Evolutionary conservation across 2,329 filamentous ascomycete species (phyloP).

Genomic region (Akanthomyces lecanii): DNA sequence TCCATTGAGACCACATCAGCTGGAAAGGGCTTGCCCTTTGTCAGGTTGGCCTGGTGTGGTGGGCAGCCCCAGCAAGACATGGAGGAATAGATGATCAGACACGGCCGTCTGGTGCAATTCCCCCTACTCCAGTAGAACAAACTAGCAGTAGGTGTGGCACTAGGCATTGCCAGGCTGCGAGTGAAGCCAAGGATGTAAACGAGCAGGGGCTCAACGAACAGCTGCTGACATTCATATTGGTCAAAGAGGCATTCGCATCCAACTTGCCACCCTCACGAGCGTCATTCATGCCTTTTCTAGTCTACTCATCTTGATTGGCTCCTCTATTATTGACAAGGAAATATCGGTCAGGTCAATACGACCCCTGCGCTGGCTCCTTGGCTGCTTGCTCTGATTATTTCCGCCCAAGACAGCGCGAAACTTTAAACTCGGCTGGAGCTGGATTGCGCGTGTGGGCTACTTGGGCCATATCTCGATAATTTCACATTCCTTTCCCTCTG

Average conservation of each 20-base stretch:
- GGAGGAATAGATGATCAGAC: not conserved
- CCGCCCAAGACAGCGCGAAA: constrained; percentile 4
- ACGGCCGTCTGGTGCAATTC: not conserved
- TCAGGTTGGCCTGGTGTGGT: constrained; percentile 7
- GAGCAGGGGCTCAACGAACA: not conserved
- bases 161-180: not conserved
- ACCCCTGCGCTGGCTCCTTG: not conserved
- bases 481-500: constrained; percentile 2
- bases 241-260: not conserved
- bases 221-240: not conserved
- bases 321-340: not conserved
- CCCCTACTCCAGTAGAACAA: not conserved
- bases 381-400: not conserved
- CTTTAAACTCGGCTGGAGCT: constrained; percentile 6
- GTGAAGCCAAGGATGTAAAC: not conserved
- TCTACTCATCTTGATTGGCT: not conserved
- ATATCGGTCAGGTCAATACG: not conserved
- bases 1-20: not conserved
- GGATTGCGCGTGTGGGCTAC: not conserved
- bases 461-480: not conserved
- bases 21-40: not conserved
- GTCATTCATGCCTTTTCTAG: not conserved
- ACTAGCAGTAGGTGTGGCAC: not conserved
- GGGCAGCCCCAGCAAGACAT: constrained; percentile 1
- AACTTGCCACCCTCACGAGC: not conserved